Conservation (phyloP, 1,284 basidiomycete genomes). For the Cryptococcus sp. region DNA sequence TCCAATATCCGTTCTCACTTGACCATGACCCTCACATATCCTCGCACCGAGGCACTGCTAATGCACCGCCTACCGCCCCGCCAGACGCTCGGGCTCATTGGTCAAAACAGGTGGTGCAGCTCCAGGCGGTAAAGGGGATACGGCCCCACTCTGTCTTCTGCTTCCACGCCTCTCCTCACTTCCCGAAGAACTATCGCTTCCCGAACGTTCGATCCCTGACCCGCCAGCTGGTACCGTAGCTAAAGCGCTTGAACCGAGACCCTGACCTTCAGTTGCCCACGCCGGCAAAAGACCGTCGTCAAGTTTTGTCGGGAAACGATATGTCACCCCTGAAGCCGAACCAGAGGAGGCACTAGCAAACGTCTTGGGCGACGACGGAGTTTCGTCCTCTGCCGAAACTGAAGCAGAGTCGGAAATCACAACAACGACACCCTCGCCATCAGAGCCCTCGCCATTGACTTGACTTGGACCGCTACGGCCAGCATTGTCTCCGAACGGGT, state of each 20-base stretch:
- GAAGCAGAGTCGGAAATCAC: neutral
- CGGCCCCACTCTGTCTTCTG: neutral
- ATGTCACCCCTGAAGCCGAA: slow-evolving; percentile 25
- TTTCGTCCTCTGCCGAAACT: slow-evolving; percentile 11
- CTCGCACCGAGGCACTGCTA: too few species aligned
- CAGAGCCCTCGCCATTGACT: neutral
- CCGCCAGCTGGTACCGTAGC: neutral
- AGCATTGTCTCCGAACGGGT: neutral
- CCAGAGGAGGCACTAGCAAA: slow-evolving; percentile 10
- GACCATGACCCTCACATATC: too few species aligned
- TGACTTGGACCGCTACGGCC: neutral
- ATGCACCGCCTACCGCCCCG: neutral
- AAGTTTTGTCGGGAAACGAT: slow-evolving; percentile 24
- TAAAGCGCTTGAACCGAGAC: slow-evolving; percentile 4
- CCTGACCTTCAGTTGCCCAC: slow-evolving; percentile 30
- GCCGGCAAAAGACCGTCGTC: slow-evolving; percentile 14
- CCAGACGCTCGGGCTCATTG: slow-evolving; percentile 28
- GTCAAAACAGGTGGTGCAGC: slow-evolving; percentile 26
- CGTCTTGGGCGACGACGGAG: slow-evolving; percentile 3
- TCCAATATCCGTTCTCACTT: neutral
- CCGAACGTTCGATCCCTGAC: neutral
- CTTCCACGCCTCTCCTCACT: neutral
- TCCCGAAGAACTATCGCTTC: neutral
- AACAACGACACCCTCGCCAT: neutral
- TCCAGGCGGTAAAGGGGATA: slow-evolving; percentile 35